A percentile compares a stretch with the other conserved stretches of the same genome.
Evolutionary conservation across 2,329 filamentous ascomycete genomes (phyloP).

Genomic region (Penicillium sp.): DNA sequence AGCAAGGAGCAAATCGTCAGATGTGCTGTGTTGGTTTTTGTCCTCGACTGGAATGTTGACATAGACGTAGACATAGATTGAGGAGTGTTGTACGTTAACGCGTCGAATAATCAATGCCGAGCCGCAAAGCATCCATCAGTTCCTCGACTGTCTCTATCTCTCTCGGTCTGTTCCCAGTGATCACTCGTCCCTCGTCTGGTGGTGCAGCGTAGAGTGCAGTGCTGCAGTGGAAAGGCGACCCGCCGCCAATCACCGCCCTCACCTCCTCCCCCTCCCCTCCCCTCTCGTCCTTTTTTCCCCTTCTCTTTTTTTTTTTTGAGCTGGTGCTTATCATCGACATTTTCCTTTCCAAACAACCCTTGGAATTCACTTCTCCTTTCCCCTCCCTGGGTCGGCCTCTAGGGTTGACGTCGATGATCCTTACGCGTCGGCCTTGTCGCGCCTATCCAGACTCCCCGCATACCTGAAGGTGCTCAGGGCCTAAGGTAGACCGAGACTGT

Average conservation of each 20-base stretch:
- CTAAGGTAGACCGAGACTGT: no score
- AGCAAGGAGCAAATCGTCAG: constrained; percentile 14
- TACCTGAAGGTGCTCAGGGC: no score
- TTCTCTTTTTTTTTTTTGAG: constrained; percentile 12
- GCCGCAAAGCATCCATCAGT: no score
- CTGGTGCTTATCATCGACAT: background rate
- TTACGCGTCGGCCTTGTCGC: constrained; percentile 31
- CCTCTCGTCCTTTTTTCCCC: constrained; percentile 8
- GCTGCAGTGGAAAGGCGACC: constrained; percentile 14
- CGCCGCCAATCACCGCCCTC: constrained; percentile 31
- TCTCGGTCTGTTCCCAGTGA: no score
- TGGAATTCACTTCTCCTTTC: constrained; percentile 8
- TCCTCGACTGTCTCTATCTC: no score
- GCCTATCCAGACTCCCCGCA: constrained; percentile 25
- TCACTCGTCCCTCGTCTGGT: no score
- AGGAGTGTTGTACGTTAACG: no score
- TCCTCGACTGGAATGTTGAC: background rate
- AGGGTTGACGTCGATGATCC: constrained; percentile 26
- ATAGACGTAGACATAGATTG: background rate
- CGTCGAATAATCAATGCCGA: no score
- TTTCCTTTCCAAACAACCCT: constrained; percentile 5
- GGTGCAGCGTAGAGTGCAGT: no score
- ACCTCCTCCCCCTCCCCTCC: constrained; percentile 13
- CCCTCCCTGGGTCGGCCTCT: constrained; percentile 17
- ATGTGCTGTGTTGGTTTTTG: background rate